Evolutionary conservation across 306 rosid genomes (phyloP).

Genomic region (Quercus bicolor): DNA sequence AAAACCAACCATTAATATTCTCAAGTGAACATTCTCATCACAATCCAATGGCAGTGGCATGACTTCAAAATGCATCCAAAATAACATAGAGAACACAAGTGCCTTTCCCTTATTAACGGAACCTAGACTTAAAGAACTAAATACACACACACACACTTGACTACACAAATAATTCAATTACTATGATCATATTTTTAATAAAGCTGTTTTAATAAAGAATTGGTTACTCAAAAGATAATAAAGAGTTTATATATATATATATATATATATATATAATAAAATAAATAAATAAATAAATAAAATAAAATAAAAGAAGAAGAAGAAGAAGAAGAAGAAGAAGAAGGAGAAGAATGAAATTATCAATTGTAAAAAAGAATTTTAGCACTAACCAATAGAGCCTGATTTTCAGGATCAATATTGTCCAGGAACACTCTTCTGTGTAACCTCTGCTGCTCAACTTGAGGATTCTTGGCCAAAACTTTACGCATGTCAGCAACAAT

Average conservation of each 20-base stretch:
- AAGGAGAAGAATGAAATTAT: not conserved
- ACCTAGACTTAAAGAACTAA: not conserved
- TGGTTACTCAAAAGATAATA: not conserved
- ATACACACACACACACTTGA: not conserved
- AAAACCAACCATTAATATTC: not conserved
- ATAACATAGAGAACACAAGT: not conserved
- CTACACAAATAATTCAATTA: not conserved
- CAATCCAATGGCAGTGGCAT: not conserved
- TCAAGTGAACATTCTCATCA: not conserved
- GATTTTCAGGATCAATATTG: conserved; percentile 73
- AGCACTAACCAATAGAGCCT: conserved; percentile 84
- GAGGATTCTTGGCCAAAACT: conserved; percentile 94
- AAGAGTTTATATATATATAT: not conserved
- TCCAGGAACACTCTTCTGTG: conserved; percentile 96
- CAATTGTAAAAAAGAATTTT: conserved; percentile 5
- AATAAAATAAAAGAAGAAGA: no score
- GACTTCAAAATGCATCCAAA: not conserved
- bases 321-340: not conserved
- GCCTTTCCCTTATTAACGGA: not conserved
- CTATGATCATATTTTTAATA: not conserved
- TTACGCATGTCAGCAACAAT: conserved; percentile 98
- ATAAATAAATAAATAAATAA: no score
- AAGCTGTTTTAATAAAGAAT: not conserved
- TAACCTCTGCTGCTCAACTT: conserved; percentile 90
- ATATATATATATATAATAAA: no score